Evolutionary conservation across 2,329 filamentous ascomycete genomes (phyloP).

Genomic region (Lasiodiplodia sp.): DNA sequence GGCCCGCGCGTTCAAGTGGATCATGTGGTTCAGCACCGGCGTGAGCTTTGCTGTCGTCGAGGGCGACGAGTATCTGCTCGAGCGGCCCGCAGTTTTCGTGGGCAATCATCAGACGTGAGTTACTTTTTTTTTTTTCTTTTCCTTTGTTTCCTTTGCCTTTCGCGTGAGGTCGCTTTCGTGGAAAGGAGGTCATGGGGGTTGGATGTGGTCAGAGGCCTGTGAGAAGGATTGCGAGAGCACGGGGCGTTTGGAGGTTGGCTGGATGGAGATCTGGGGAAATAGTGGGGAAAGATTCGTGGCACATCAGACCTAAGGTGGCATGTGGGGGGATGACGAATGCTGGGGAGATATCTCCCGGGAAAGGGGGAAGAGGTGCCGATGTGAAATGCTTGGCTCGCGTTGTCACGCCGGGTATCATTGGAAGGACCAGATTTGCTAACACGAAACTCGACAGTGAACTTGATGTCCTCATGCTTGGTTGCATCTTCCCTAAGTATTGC

Average conservation of each 20-base stretch:
- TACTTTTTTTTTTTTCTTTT: not conserved
- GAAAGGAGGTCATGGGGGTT: not conserved
- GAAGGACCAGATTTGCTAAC: conserved; percentile 32
- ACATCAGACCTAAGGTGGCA: not conserved
- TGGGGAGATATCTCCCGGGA: not conserved
- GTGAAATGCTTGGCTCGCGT: not conserved
- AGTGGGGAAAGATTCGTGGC: conserved; percentile 17
- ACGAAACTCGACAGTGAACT: conserved; percentile 65
- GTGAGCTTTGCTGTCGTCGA: conserved; percentile 79
- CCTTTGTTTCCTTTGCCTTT: not conserved
- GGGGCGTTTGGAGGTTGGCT: conserved; percentile 21
- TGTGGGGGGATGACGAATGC: conserved; percentile 1
- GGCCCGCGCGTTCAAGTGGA: conserved; percentile 78
- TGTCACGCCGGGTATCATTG: not conserved
- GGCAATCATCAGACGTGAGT: conserved; percentile 86
- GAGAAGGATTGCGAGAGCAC: not conserved
- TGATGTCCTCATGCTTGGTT: conserved; percentile 89
- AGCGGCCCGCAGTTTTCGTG: conserved; percentile 85
- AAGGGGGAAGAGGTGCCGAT: not conserved
- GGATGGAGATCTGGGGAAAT: conserved; percentile 23
- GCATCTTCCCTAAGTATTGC: conserved; percentile 89
- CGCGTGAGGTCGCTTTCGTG: not conserved
- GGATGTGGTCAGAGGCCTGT: not conserved
- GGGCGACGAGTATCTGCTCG: conserved; percentile 34
- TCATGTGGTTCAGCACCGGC: conserved; percentile 78